These are phyloP conservation scores for Fraxinus greggii DNA, from an alignment of 305 asterid genomes.

Conservation along the genomic window DNA sequence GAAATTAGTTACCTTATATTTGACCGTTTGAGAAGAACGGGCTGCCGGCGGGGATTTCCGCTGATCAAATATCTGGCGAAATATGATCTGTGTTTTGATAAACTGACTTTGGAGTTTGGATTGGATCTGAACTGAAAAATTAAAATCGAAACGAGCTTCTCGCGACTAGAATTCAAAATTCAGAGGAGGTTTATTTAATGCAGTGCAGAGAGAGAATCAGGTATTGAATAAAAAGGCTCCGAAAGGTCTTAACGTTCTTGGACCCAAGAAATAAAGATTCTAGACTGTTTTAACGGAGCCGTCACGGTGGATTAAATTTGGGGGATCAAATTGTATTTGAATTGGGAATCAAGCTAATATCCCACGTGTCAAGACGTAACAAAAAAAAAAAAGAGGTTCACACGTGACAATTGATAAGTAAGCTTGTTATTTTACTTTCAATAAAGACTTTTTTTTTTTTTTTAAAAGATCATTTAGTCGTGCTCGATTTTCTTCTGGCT, in stretches of 20 bases:
- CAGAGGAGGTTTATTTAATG: conserved; percentile 42
- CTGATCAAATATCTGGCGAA: conserved; percentile 1
- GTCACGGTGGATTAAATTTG: neutral
- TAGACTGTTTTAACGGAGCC: neutral
- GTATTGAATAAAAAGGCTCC: neutral
- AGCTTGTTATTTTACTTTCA: neutral
- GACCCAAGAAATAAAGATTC: neutral
- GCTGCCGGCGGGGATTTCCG: conserved; percentile 18
- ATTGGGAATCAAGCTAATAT: neutral
- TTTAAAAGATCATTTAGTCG: neutral
- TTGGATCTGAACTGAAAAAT: conserved; percentile 38
- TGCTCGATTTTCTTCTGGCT: neutral
- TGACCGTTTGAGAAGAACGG: neutral
- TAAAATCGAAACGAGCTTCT: conserved; percentile 34
- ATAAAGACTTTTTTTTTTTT: too few relatives aligned
- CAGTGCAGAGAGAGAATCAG: conserved; percentile 12
- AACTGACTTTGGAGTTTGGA: neutral
- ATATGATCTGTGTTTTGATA: neutral
- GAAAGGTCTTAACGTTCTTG: conserved; percentile 36
- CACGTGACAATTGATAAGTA: neutral
- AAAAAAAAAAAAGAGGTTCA: neutral
- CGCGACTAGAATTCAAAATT: conserved; percentile 44
- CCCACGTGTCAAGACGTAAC: neutral
- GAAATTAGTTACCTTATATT: conserved; percentile 22
- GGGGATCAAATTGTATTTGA: neutral